A percentile compares a stretch with the other conserved stretches of the same genome.
phyloP scores from a whole-genome alignment of 2,329 filamentous ascomycete species.

The Fusarium floridanum region DNA sequence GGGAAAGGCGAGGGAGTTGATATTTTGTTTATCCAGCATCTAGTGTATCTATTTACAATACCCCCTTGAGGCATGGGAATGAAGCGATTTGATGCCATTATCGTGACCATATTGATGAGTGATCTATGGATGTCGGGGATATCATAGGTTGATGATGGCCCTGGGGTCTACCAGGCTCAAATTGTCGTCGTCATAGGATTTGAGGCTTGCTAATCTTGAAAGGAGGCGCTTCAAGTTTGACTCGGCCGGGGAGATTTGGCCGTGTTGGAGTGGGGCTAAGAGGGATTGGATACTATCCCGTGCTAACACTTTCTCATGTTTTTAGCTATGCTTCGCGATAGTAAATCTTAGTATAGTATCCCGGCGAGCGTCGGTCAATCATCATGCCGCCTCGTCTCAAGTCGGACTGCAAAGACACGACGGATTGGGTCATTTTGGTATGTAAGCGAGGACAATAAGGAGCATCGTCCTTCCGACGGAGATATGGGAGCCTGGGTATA shows the following conservation, averaged over 20 bases:
- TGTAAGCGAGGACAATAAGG: background rate
- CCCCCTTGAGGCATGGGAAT: constrained; percentile 28
- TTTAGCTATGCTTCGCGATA: constrained; percentile 12
- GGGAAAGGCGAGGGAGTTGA: constrained; percentile 11
- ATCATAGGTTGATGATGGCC: background rate
- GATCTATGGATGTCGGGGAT: background rate
- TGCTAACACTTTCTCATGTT: accelerated
- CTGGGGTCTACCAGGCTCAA: background rate
- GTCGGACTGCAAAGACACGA: background rate
- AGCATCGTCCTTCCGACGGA: background rate
- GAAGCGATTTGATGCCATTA: constrained; percentile 5
- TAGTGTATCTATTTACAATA: constrained; percentile 25
- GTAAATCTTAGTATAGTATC: background rate
- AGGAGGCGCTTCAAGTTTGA: background rate
- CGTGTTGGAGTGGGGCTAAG: background rate
- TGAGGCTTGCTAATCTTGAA: background rate
- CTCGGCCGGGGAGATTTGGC: constrained; percentile 11
- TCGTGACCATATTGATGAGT: background rate
- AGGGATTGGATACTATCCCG: constrained; percentile 28
- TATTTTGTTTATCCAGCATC: constrained; percentile 15
- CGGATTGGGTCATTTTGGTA: background rate
- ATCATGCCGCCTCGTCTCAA: constrained; percentile 24
- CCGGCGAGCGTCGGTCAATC: constrained; percentile 20
- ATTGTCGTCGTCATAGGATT: background rate
- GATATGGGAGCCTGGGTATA: background rate